Conservation (phyloP, 2,329 filamentous ascomycete genomes). For the Venturia pyrina region DNA sequence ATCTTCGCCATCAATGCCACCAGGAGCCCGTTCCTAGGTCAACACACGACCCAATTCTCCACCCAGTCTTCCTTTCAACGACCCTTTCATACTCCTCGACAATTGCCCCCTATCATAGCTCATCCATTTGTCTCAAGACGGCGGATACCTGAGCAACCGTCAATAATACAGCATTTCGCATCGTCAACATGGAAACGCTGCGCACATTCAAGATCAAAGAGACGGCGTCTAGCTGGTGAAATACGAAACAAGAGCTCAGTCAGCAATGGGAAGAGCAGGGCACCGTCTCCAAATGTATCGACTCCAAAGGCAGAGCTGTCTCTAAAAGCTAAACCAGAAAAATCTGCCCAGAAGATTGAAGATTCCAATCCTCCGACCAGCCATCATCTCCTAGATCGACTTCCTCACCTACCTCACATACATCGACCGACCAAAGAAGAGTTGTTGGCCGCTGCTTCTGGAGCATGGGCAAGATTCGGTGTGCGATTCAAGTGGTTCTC, state of each 20-base stretch:
- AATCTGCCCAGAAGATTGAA: conserved; percentile 17
- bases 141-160: neutral
- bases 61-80: neutral
- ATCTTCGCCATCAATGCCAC: conserved; percentile 15
- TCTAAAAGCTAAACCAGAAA: conserved; percentile 19
- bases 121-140: neutral
- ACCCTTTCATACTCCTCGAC: neutral
- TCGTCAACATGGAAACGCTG: conserved; percentile 23
- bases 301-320: conserved; percentile 24
- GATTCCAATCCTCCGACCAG: conserved; percentile 16
- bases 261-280: conserved; percentile 18
- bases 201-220: conserved; percentile 20
- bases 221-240: conserved; percentile 3
- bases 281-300: conserved; percentile 12
- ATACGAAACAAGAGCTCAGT: conserved; percentile 29
- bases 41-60: neutral
- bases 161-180: conserved; percentile 14
- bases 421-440: conserved; percentile 89
- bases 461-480: conserved; percentile 82
- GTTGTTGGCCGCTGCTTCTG: conserved; percentile 78
- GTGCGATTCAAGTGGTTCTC: conserved; percentile 97
- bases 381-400: conserved; percentile 45
- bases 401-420: conserved; percentile 48
- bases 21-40: neutral
- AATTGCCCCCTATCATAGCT: neutral